A percentile compares a stretch with the other conserved stretches of the same genome.
Conservation (phyloP, 805 yeast genomes). For the Hanseniaspora lindneri region DNA sequence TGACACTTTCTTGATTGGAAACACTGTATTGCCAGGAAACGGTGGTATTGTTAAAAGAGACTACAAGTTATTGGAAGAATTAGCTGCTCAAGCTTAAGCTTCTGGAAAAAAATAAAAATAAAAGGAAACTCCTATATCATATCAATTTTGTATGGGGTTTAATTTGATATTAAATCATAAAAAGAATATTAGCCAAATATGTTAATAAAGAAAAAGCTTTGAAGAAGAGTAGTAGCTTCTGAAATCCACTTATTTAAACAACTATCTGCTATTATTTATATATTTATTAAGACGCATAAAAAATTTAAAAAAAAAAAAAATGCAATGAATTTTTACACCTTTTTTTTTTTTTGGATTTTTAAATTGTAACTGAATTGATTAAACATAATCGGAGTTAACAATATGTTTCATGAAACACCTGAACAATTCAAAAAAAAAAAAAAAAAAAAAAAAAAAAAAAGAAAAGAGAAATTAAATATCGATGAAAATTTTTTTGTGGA, state of each 20-base stretch:
- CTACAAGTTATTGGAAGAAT: slow-evolving; percentile 61
- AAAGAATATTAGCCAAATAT: neutral
- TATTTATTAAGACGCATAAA: neutral
- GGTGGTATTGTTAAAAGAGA: slow-evolving; percentile 85
- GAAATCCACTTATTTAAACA: neutral
- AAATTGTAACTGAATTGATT: neutral
- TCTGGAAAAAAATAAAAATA: neutral
- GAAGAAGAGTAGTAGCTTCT: slow-evolving; percentile 14
- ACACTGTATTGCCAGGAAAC: slow-evolving; percentile 78
- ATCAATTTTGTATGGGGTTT: too few species aligned
- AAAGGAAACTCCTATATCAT: too few species aligned
- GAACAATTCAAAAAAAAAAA: too few species aligned
- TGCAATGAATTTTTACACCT: neutral
- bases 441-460: too few species aligned
- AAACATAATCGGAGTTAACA: too few species aligned
- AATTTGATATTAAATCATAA: too few species aligned
- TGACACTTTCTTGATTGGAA: slow-evolving; percentile 65
- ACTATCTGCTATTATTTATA: neutral
- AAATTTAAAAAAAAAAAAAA: neutral
- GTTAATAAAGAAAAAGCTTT: too few species aligned
- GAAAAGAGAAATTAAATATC: too few species aligned
- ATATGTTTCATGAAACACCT: too few species aligned
- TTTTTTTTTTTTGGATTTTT: neutral
- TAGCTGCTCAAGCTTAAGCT: slow-evolving; percentile 37
- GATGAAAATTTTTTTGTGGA: too few species aligned